phyloP scores from a whole-genome alignment of 495 filamentous ascomycete species.

The Lepraria neglecta region DNA sequence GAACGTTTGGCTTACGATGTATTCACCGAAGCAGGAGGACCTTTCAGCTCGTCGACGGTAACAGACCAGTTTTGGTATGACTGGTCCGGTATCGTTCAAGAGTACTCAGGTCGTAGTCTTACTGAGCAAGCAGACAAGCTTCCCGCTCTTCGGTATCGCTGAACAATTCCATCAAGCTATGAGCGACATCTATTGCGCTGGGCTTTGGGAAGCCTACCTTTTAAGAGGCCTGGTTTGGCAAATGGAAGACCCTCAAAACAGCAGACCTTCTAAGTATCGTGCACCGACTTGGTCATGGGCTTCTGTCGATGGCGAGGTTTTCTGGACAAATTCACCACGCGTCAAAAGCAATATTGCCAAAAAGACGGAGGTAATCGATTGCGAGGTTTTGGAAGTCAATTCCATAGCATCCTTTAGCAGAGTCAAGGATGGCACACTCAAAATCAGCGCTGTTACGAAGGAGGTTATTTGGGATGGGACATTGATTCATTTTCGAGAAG shows the following conservation, averaged over 20 bases:
- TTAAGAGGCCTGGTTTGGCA: background rate
- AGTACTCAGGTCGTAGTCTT: background rate
- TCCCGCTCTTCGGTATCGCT: conserved; percentile 15
- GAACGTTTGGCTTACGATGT: background rate
- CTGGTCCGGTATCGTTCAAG: conserved; percentile 6
- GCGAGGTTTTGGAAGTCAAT: no score
- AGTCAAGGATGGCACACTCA: no score
- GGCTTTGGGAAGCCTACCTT: conserved; percentile 2
- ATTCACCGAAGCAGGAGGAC: no score
- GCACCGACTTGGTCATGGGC: conserved; percentile 14
- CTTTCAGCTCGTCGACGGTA: no score
- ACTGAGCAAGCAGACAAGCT: conserved; percentile 17
- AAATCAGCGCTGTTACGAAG: background rate
- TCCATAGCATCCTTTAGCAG: no score
- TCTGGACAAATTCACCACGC: background rate
- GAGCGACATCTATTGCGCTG: conserved; percentile 10
- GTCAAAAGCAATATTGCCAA: no score
- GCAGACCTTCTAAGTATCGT: background rate
- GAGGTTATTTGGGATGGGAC: background rate
- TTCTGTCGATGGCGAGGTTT: background rate
- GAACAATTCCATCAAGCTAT: background rate
- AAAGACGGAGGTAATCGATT: no score
- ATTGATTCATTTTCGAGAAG: background rate
- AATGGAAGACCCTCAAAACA: background rate
- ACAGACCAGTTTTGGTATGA: background rate